Conservation (phyloP, 1,284 basidiomycete genomes). For the Acaromyces ingoldii region DNA sequence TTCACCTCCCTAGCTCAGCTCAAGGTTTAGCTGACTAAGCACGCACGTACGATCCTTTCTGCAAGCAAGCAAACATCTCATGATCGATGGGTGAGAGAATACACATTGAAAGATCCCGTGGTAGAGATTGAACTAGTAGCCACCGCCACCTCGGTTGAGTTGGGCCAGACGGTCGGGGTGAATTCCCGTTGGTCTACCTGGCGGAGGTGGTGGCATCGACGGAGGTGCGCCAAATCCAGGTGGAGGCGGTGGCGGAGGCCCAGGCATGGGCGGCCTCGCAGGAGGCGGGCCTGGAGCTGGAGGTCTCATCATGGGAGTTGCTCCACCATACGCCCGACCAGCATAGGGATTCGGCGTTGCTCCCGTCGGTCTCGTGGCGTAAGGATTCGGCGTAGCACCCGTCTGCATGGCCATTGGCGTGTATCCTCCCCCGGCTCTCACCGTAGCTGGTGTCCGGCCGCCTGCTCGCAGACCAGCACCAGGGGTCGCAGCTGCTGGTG, state of each 20-base stretch:
- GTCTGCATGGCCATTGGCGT: not conserved
- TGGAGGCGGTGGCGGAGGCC: not conserved
- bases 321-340: no score
- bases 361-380: not conserved
- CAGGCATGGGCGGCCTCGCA: not conserved
- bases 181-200: constrained; percentile 14
- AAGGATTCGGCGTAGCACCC: constrained; percentile 2
- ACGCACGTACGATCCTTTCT: no score
- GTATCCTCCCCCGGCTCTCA: constrained; percentile 1
- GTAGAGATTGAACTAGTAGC: no score
- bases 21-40: no score
- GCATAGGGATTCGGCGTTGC: no score
- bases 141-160: constrained; percentile 18
- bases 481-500: constrained; percentile 8
- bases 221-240: not conserved
- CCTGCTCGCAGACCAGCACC: constrained; percentile 1
- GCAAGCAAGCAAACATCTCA: no score
- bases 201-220: not conserved
- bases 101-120: no score
- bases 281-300: not conserved
- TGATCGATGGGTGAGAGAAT: no score
- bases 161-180: constrained; percentile 34
- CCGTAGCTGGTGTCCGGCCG: not conserved
- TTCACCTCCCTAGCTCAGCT: no score
- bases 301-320: no score